phyloP scores from a whole-genome alignment of 1,139 yeast species.

The Geotrichum armillariae region DNA sequence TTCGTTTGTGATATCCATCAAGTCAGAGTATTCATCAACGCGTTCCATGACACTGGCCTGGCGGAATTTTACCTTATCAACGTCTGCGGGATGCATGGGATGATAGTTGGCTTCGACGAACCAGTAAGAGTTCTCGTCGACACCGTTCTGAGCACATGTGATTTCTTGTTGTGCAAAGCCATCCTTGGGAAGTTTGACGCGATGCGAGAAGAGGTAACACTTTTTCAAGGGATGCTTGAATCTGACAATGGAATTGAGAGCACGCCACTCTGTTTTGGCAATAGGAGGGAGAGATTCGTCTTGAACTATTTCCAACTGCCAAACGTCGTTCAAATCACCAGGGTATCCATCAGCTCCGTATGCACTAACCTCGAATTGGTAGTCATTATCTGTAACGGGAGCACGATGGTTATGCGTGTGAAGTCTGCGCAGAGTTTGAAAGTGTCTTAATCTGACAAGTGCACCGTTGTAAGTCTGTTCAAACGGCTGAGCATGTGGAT shows the following conservation, averaged over 20 bases:
- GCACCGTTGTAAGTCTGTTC: constrained; percentile 51
- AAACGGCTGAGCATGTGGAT: constrained; percentile 25
- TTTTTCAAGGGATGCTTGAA: constrained; percentile 58
- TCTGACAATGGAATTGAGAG: constrained; percentile 58
- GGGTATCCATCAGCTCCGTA: constrained; percentile 49
- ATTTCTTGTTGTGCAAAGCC: constrained; percentile 74
- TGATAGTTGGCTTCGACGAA: constrained; percentile 62
- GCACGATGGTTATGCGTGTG: constrained; percentile 60
- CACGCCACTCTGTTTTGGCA: constrained; percentile 47
- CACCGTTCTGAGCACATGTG: constrained; percentile 63
- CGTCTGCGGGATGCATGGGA: constrained; percentile 41
- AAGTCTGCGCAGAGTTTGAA: constrained; percentile 57
- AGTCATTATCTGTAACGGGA: constrained; percentile 79
- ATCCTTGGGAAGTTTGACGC: constrained; percentile 64
- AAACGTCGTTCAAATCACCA: constrained; percentile 35
- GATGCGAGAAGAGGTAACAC: constrained; percentile 65
- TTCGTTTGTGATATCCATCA: constrained; percentile 24
- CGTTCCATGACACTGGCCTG: constrained; percentile 34
- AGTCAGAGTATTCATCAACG: constrained; percentile 34
- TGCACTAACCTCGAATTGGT: constrained; percentile 71
- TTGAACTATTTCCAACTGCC: constrained; percentile 31
- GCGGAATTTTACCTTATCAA: constrained; percentile 37
- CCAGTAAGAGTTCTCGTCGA: constrained; percentile 60
- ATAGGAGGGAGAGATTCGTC: constrained; percentile 30
- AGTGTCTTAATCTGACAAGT: constrained; percentile 61